phyloP scores from a whole-genome alignment of 768 basidiomycete species.

The Tulasnella sp. region DNA sequence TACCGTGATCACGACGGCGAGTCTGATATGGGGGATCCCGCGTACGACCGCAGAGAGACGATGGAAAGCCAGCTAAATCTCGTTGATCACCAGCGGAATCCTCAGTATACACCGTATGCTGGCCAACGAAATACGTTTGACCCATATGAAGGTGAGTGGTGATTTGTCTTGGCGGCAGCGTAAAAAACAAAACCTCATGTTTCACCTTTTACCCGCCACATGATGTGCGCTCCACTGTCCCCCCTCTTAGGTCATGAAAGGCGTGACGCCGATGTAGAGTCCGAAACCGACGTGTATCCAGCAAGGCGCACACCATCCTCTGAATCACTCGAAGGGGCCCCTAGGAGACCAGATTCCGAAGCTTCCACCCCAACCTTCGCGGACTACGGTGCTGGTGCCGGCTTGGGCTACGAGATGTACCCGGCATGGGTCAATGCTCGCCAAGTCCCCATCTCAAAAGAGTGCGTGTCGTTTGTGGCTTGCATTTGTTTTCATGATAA shows the following conservation, averaged over 20 bases:
- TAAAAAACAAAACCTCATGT: not conserved
- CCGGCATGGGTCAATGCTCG: conserved; percentile 7
- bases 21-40: conserved; percentile 12
- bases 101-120: not conserved
- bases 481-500: not conserved
- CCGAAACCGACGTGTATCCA: not conserved
- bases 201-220: not conserved
- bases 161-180: not conserved
- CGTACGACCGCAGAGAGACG: not conserved
- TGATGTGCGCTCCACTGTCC: not conserved
- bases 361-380: conserved; percentile 11
- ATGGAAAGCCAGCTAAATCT: conserved; percentile 1
- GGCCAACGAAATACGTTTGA: conserved; percentile 4
- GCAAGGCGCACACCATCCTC: not conserved
- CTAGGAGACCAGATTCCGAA: not conserved
- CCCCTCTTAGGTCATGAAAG: not conserved
- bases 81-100: not conserved
- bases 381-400: not conserved
- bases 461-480: not conserved
- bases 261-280: conserved; percentile 5
- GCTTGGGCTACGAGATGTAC: not conserved
- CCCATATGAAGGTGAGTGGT: conserved; percentile 11
- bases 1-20: conserved; percentile 13
- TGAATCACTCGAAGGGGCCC: conserved; percentile 1
- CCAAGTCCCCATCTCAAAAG: conserved; percentile 2